These are phyloP conservation scores for Aspergillus asperescens DNA, from an alignment of 495 filamentous ascomycete species.

Conservation along the genomic window DNA sequence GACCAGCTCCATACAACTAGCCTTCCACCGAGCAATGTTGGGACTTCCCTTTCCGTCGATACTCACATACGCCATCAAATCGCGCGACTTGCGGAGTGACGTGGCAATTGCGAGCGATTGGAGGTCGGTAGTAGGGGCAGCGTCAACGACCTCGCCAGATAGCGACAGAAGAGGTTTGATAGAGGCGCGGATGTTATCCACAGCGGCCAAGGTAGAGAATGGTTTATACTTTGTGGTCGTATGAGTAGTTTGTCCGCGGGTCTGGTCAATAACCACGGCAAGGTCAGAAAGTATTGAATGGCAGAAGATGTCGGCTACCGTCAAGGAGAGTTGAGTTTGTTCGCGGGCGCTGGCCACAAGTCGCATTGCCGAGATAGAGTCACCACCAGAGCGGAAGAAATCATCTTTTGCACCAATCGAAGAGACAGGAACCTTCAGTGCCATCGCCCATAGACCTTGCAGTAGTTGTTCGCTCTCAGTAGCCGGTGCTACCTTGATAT, in stretches of 20 bases:
- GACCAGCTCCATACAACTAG: slow-evolving; percentile 18
- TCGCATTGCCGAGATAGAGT: slow-evolving; percentile 39
- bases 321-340: slow-evolving; percentile 18
- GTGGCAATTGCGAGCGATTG: slow-evolving; percentile 50
- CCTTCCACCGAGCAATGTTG: slow-evolving; percentile 28
- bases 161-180: slow-evolving; percentile 23
- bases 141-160: slow-evolving; percentile 28
- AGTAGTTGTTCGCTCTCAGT: slow-evolving; percentile 4
- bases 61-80: slow-evolving; percentile 38
- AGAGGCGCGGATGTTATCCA: neutral
- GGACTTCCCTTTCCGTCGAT: slow-evolving; percentile 32
- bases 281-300: slow-evolving; percentile 32
- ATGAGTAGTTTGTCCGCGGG: neutral
- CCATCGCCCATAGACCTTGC: slow-evolving; percentile 3
- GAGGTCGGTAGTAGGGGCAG: slow-evolving; percentile 40
- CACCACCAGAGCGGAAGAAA: slow-evolving; percentile 39
- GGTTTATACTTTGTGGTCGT: neutral
- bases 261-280: slow-evolving; percentile 27
- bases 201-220: neutral
- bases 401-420: slow-evolving; percentile 21
- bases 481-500: slow-evolving; percentile 1
- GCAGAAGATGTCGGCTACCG: slow-evolving; percentile 33
- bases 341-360: slow-evolving; percentile 16
- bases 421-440: neutral
- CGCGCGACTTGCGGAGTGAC: slow-evolving; percentile 33